Base-by-base conservation (phyloP, 495 filamentous ascomycete species). In the Podospora australis region DNA sequence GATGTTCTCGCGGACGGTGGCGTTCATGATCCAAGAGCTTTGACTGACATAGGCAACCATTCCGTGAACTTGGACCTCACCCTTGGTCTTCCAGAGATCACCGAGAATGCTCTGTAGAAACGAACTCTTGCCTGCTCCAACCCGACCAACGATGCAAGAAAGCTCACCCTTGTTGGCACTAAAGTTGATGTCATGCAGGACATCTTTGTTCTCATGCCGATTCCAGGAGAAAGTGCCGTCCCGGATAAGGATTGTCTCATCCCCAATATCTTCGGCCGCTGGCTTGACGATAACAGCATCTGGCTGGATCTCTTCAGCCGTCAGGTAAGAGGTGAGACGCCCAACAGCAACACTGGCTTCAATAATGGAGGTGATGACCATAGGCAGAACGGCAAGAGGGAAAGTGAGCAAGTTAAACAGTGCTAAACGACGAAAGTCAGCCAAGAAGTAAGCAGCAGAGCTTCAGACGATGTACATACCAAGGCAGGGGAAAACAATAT, bases 191-290 rank as follows among this genome's bases (percentile, higher is more conserved):
- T 90, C 82, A 39, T 65, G 72, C 22, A 73, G 56, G 7, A 64
- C 68, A 26, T 60, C 52, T 75, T 78, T 74, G 23, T 66, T 47
- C 46, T 84, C 77, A 56, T 92, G 75, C 29, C 86, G 83, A 60
- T 96, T 87, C 94, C 94, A 99, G 13, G 90, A 94, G 66, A 97
- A 97, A 0, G 87, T 86, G 8, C 81, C 92, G 66, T 96, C 83
- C 13, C 79, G 80, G 48, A 99, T 79, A 8, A 78, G 72, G 2
- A 99, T 78, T 16, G 89, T 78, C 62, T 96, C 94, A 45, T 97
- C 90, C 10, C 90, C 91, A 20, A 65, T 50, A 48, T 89, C 81
- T 21, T 78, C 71, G 2, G 84, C 85, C 2, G 89, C 59, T 17
- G 81, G 78, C 60, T 86, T 76, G 42, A 75, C 68, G 28, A 74